Percentiles rank a stretch among this genome's conserved stretches.
phyloP scores from a whole-genome alignment of 768 basidiomycete species.

The Pleurotus sapidus region DNA sequence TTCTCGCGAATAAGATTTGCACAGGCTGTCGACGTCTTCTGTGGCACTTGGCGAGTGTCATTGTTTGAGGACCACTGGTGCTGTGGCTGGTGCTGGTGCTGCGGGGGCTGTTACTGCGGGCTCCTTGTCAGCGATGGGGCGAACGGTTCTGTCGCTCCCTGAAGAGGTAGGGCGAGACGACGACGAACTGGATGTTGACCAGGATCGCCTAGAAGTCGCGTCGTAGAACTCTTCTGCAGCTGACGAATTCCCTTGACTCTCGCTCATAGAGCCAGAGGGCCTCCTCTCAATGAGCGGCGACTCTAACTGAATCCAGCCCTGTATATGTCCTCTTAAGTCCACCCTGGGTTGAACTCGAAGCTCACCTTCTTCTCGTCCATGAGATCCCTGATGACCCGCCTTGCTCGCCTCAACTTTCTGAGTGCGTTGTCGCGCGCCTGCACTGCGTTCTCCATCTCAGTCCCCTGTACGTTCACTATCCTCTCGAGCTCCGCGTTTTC shows the following conservation, averaged over 20 bases:
- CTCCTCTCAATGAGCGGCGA: too few species aligned
- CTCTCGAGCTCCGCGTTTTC: constrained; percentile 32
- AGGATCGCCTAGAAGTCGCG: not conserved
- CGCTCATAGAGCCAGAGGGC: too few species aligned
- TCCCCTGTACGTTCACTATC: constrained; percentile 19
- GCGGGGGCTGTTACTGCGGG: not conserved
- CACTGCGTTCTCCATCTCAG: constrained; percentile 29
- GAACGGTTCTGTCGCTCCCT: not conserved
- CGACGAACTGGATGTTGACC: not conserved
- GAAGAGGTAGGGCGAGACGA: not conserved
- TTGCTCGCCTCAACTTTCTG: constrained; percentile 31
- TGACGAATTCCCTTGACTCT: too few species aligned
- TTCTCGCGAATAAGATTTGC: too few species aligned
- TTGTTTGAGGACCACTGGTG: not conserved
- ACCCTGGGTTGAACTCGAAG: not conserved
- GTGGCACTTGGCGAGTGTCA: too few species aligned
- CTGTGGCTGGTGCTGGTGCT: not conserved
- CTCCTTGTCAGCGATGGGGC: not conserved
- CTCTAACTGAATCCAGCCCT: too few species aligned
- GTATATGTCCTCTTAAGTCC: too few species aligned
- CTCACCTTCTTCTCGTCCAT: constrained; percentile 37
- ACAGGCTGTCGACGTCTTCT: too few species aligned
- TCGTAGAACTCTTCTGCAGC: not conserved
- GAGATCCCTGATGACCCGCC: constrained; percentile 38
- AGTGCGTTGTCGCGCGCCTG: constrained; percentile 28